Evolutionary conservation across 345 rosid genomes (phyloP).

Genomic region (Gossypium australe): DNA sequence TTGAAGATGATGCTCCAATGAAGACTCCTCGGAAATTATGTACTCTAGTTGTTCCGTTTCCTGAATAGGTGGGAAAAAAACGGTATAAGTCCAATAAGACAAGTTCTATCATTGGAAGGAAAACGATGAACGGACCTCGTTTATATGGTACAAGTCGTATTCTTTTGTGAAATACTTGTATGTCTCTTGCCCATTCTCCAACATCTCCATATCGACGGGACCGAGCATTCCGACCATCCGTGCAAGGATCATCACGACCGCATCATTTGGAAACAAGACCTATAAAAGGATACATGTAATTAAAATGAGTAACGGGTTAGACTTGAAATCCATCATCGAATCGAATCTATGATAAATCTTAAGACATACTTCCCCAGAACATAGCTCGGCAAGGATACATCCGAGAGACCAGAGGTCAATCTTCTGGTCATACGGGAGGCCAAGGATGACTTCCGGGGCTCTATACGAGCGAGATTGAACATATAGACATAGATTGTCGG

Average conservation of each 20-base stretch:
- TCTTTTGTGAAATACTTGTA: constrained; percentile 83
- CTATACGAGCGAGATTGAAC: constrained; percentile 95
- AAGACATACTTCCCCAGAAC: constrained; percentile 76
- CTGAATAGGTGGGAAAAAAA: constrained; percentile 30
- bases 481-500: constrained; percentile 74
- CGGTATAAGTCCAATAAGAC: not conserved
- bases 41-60: constrained; percentile 72
- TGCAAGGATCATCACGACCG: constrained; percentile 70
- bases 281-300: constrained; percentile 20
- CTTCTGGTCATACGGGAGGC: constrained; percentile 83
- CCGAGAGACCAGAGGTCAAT: constrained; percentile 97
- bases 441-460: constrained; percentile 96
- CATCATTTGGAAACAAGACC: constrained; percentile 91
- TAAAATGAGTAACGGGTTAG: not conserved
- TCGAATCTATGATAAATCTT: not conserved
- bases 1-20: constrained; percentile 58
- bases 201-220: constrained; percentile 73
- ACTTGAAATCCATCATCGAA: too few relatives aligned
- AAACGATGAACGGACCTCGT: constrained; percentile 49
- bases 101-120: not conserved
- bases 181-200: constrained; percentile 70
- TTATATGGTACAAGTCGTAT: constrained; percentile 55
- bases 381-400: constrained; percentile 88
- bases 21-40: constrained; percentile 62
- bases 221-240: constrained; percentile 70